Conservation (phyloP, 305 asterid species). For the Rubia occidens region DNA sequence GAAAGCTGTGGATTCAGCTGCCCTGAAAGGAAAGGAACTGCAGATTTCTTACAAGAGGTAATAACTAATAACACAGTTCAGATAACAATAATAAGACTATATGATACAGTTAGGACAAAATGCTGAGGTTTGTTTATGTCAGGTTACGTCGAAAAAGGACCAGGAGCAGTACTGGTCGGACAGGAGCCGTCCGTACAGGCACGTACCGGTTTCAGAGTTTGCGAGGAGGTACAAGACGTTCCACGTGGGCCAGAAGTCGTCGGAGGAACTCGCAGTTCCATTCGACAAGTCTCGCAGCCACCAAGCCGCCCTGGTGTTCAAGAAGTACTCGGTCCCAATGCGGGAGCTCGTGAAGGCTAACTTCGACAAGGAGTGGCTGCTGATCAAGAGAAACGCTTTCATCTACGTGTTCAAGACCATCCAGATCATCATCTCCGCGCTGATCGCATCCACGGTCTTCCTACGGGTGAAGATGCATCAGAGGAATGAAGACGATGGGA, state of each 20-base stretch:
- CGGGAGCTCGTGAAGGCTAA: slow-evolving; percentile 58
- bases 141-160: slow-evolving; percentile 84
- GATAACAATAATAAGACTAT: background rate
- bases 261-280: slow-evolving; percentile 59
- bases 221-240: slow-evolving; percentile 42
- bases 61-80: background rate
- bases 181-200: slow-evolving; percentile 33
- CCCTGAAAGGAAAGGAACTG: slow-evolving; percentile 58
- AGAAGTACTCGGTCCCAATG: slow-evolving; percentile 45
- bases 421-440: slow-evolving; percentile 54
- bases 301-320: slow-evolving; percentile 60
- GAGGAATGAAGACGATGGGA: slow-evolving; percentile 47
- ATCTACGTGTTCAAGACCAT: slow-evolving; percentile 70
- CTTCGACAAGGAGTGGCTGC: slow-evolving; percentile 74
- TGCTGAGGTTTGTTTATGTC: slow-evolving; percentile 10
- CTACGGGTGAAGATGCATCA: slow-evolving; percentile 53
- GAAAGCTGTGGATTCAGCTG: slow-evolving; percentile 43
- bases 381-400: slow-evolving; percentile 63
- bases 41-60: slow-evolving; percentile 70
- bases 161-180: slow-evolving; percentile 86
- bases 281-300: slow-evolving; percentile 46
- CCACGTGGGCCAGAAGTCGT: slow-evolving; percentile 51
- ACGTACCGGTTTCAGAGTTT: slow-evolving; percentile 50
- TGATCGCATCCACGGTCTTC: slow-evolving; percentile 51
- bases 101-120: background rate